Conservation (phyloP, 805 yeast species). For the Lipomyces yamanashiensis region DNA sequence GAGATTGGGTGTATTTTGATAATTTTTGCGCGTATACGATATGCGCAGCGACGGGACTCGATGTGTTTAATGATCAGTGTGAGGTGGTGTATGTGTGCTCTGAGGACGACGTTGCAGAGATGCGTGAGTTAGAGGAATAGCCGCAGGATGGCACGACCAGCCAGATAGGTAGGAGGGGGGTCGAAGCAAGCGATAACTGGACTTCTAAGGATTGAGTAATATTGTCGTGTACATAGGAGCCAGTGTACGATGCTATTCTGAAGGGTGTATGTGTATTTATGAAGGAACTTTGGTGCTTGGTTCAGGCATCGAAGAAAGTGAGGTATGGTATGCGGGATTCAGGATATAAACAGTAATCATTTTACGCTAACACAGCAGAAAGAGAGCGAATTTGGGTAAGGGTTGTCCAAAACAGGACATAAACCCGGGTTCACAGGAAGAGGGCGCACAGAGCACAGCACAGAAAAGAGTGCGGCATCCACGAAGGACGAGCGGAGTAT, state of each 20-base stretch:
- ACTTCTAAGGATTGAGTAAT: neutral
- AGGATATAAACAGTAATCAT: too few relatives aligned
- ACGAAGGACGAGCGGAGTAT: too few relatives aligned
- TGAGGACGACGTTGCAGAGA: conserved; percentile 37
- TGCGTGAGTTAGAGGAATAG: conserved; percentile 9
- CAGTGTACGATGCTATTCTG: neutral
- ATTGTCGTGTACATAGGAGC: neutral
- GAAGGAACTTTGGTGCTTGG: too few relatives aligned
- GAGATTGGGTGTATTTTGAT: conserved; percentile 90
- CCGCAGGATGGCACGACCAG: neutral
- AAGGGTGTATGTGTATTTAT: too few relatives aligned
- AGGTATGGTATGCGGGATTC: too few relatives aligned
- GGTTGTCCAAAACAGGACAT: too few relatives aligned
- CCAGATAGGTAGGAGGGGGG: neutral
- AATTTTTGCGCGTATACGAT: conserved; percentile 89
- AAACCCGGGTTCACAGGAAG: too few relatives aligned
- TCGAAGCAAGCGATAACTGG: neutral
- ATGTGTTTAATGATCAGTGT: conserved; percentile 72
- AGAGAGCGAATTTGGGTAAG: too few relatives aligned
- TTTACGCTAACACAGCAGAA: too few relatives aligned
- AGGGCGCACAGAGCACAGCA: too few relatives aligned
- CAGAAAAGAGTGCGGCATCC: too few relatives aligned
- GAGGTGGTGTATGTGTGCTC: conserved; percentile 68
- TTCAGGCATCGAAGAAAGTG: too few relatives aligned
- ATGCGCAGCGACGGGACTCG: conserved; percentile 87